Base-by-base conservation (phyloP, 2,329 filamentous ascomycete species). In the Graphiopsis chlorocephala region DNA sequence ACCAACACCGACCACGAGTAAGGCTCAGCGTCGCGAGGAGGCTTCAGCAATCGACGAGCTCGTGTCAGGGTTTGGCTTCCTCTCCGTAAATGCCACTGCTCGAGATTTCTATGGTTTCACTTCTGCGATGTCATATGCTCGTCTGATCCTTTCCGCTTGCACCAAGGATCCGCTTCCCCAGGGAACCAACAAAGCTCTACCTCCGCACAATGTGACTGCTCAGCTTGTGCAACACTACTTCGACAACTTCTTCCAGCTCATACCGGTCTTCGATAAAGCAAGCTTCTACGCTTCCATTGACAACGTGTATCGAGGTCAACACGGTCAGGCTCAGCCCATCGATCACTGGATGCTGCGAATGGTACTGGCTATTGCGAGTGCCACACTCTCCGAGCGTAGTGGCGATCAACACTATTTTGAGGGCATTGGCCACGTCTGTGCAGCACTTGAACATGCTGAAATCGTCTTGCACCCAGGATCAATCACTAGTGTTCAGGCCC, bases 61-160 rank as follows among this genome's bases (percentile, higher is more conserved):
- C 2, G 91, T 97, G 25, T 96, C 93, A 0, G 93, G 97, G 73
- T 97, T 98, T 82, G 93, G 93, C 62, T 94, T 92, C 73, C 80
- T 97, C 88, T 96, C 94, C 5, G 92, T 99, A 73, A 96, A 97
- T 80, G 93, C 95, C 29, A 97, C 93, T 0, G 94, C 93, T 1
- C 86, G 93, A 73, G 95, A 98, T 77, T 97, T 97, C 74, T 92
- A 96, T 75, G 90, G 92, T 10, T 92, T 93, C 65, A 88, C 90
- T 31, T 90, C 88, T 66, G 92, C 92, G 72, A 96, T 97, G 85
- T 97, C 93, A 0, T 97, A 97, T 82, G 92, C 93, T 28, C 89
- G 92, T 38, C 84, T 98, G 23, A 90, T 97, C 26, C 80, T 97
- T 29, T 91, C 91, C n/a, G 90, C 94, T 6, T 88, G 91, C 42